A percentile compares a stretch with the other conserved stretches of the same genome.
phyloP scores from a whole-genome alignment of 768 basidiomycete genomes.

The Nidularia sp. region DNA sequence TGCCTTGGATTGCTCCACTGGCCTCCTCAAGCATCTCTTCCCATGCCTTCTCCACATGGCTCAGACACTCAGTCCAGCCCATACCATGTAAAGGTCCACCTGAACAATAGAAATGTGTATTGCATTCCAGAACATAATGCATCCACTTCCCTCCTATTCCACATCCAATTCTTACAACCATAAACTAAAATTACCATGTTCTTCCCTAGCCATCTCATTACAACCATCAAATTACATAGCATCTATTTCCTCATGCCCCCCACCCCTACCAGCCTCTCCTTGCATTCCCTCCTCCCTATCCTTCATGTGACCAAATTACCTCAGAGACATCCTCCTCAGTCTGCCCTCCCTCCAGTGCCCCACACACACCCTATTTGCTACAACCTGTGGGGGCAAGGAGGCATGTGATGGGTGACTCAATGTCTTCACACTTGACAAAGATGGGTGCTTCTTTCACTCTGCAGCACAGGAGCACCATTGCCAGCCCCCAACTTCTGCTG shows the following conservation, averaged over 20 bases:
- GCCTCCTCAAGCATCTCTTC: constrained; percentile 29
- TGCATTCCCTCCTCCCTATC: constrained; percentile 5
- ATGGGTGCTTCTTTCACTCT: constrained; percentile 3
- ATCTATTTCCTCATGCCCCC: constrained; percentile 33
- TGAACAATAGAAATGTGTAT: constrained; percentile 46
- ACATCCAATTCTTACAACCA: too few species aligned
- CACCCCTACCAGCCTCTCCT: constrained; percentile 2
- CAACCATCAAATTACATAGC: constrained; percentile 39
- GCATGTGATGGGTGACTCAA: constrained; percentile 38
- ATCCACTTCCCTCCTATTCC: not conserved
- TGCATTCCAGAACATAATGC: constrained; percentile 49
- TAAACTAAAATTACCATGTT: too few species aligned
- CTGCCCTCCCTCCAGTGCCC: constrained; percentile 31
- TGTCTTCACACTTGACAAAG: constrained; percentile 28
- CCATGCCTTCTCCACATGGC: constrained; percentile 36
- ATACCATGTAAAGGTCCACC: constrained; percentile 48
- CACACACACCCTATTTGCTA: constrained; percentile 35
- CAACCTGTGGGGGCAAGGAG: constrained; percentile 34
- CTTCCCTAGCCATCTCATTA: not conserved
- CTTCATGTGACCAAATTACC: constrained; percentile 13
- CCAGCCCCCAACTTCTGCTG: constrained; percentile 43
- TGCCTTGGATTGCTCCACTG: constrained; percentile 20
- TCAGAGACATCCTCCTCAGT: constrained; percentile 42
- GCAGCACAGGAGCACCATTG: constrained; percentile 21
- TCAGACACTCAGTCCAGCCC: constrained; percentile 37